Percentiles rank a stretch among this genome's conserved stretches.
These are phyloP conservation scores for Trametopsis cervina DNA, from an alignment of 768 basidiomycete genomes.

Conservation along the genomic window DNA sequence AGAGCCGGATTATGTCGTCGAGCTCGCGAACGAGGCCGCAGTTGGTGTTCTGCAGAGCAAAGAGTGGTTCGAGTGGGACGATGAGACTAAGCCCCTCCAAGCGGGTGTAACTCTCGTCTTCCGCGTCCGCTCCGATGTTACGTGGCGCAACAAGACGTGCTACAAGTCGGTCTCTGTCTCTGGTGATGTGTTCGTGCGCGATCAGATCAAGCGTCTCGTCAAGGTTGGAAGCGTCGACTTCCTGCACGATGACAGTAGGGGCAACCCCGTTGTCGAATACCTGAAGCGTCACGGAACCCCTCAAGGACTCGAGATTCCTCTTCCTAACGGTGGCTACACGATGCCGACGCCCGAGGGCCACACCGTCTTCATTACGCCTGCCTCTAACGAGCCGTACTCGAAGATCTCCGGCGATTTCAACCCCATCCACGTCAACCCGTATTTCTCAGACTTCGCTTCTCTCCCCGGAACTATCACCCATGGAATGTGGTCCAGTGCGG, in stretches of 20 bases:
- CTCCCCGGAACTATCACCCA: constrained; percentile 97
- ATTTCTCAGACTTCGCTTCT: constrained; percentile 90
- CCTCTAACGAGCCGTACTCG: constrained; percentile 94
- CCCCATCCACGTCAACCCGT: constrained; percentile 97
- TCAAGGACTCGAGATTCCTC: constrained; percentile 68
- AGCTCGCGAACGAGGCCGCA: constrained; percentile 64
- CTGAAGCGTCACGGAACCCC: constrained; percentile 85
- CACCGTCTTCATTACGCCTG: constrained; percentile 72
- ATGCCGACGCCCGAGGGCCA: constrained; percentile 56
- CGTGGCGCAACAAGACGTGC: constrained; percentile 86
- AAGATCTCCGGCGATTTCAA: constrained; percentile 97
- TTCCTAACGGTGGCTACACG: constrained; percentile 83
- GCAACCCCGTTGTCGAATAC: constrained; percentile 91
- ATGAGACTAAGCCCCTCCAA: constrained; percentile 68
- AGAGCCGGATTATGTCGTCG: constrained; percentile 83
- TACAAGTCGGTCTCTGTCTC: constrained; percentile 75
- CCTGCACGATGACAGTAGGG: constrained; percentile 79
- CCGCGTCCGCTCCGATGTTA: constrained; percentile 79
- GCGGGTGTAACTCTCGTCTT: constrained; percentile 84
- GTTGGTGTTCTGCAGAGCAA: constrained; percentile 92
- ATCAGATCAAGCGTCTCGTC: constrained; percentile 81
- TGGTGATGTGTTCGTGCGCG: constrained; percentile 82
- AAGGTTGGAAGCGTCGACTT: constrained; percentile 87
- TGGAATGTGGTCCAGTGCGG: constrained; percentile 95
- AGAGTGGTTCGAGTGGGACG: constrained; percentile 97